phyloP scores from a whole-genome alignment of 2,329 filamentous ascomycete species.

The Rutstroemia sp. region DNA sequence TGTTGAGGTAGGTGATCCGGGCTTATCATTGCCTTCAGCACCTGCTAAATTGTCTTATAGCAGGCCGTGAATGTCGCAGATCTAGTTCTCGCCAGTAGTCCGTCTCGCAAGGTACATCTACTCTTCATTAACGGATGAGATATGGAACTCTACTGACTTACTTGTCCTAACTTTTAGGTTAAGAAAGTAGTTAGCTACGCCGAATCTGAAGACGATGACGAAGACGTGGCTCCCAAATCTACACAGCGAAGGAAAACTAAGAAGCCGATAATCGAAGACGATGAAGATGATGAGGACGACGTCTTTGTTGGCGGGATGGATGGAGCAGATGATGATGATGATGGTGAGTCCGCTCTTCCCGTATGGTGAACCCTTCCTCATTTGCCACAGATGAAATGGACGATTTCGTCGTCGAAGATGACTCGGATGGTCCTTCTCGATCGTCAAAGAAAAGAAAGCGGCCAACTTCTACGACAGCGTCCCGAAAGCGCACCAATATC shows the following conservation, averaged over 20 bases:
- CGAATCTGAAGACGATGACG: slow-evolving; percentile 76
- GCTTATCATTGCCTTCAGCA: slow-evolving; percentile 36
- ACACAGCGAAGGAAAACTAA: slow-evolving; percentile 38
- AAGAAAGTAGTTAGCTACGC: slow-evolving; percentile 71
- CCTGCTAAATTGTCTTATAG: slow-evolving; percentile 36
- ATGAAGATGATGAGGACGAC: slow-evolving; percentile 61
- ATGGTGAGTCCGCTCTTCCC: slow-evolving; percentile 37
- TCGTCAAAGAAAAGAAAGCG: slow-evolving; percentile 61
- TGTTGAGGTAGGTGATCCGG: slow-evolving; percentile 46
- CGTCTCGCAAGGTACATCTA: slow-evolving; percentile 64
- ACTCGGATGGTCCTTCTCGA: slow-evolving; percentile 61
- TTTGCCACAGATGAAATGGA: slow-evolving; percentile 56
- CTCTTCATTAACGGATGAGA: background rate
- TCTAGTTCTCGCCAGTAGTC: slow-evolving; percentile 53
- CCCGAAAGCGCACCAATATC: slow-evolving; percentile 56
- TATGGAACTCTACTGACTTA: background rate
- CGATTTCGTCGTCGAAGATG: slow-evolving; percentile 77
- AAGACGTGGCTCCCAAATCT: slow-evolving; percentile 50
- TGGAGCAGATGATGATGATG: slow-evolving; percentile 47
- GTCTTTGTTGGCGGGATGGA: slow-evolving; percentile 56
- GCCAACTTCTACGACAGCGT: slow-evolving; percentile 40
- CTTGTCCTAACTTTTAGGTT: slow-evolving; percentile 32
- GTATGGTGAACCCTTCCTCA: slow-evolving; percentile 1
- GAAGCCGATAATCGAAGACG: slow-evolving; percentile 53
- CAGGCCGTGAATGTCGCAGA: slow-evolving; percentile 37